These are phyloP conservation scores for Comarum palustre DNA, from an alignment of 306 rosid species.

Conservation along the genomic window DNA sequence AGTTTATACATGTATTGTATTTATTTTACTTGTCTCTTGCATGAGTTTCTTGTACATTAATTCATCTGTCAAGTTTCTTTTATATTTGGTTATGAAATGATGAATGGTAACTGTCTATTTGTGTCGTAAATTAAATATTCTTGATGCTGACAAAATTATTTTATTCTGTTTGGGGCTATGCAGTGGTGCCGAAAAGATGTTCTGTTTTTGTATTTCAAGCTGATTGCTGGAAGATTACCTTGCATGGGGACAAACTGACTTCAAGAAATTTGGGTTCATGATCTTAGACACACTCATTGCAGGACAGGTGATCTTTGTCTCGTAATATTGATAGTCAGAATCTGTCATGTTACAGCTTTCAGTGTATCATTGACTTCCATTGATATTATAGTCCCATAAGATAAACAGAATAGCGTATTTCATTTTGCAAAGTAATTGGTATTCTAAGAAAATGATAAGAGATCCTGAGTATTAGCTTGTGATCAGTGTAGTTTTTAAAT, in stretches of 20 bases:
- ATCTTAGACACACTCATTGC: slow-evolving; percentile 16
- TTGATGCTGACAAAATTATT: slow-evolving; percentile 15
- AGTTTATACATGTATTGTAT: neutral
- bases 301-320: slow-evolving; percentile 11
- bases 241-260: slow-evolving; percentile 72
- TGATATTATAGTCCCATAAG: neutral
- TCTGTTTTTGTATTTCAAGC: slow-evolving; percentile 68
- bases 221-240: slow-evolving; percentile 77
- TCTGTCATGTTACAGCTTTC: neutral
- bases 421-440: neutral
- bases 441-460: neutral
- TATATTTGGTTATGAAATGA: neutral
- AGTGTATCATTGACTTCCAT: neutral
- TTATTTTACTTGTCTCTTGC: neutral
- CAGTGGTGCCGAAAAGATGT: slow-evolving; percentile 80
- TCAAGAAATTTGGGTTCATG: slow-evolving; percentile 54
- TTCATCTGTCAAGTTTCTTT: neutral
- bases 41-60: neutral
- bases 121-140: neutral
- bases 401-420: neutral
- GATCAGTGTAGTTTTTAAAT: neutral
- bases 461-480: neutral
- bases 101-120: neutral
- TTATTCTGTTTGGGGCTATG: slow-evolving; percentile 5
- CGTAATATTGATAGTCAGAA: neutral